Evolutionary conservation across 148 eudicot genomes (phyloP).

Genomic region (Rhododendron henanense): DNA sequence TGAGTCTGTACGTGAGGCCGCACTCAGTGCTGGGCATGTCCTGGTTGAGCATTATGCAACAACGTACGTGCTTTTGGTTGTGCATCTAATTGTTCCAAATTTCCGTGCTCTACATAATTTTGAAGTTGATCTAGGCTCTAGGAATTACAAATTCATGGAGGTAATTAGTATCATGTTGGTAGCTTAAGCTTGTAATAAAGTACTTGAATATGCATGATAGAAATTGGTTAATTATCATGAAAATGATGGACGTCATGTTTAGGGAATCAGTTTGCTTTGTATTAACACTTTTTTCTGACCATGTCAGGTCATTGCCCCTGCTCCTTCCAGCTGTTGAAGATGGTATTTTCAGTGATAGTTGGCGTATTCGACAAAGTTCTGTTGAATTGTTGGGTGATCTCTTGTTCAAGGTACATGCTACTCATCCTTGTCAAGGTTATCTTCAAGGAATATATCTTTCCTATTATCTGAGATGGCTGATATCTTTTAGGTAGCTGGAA

Average conservation of each 20-base stretch:
- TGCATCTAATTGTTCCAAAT: background rate
- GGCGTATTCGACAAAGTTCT: conserved; percentile 99
- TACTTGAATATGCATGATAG: background rate
- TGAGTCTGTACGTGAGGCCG: conserved; percentile 98
- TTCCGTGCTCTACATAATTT: background rate
- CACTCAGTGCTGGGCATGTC: conserved; percentile 96
- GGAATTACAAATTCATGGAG: background rate
- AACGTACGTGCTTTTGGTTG: conserved; percentile 47
- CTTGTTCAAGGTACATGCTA: conserved; percentile 69
- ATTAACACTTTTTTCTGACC: background rate
- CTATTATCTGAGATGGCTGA: background rate
- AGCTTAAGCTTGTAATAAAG: background rate
- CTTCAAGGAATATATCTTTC: conserved; percentile 6
- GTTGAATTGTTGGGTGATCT: conserved; percentile 94
- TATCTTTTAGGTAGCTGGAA: conserved; percentile 81
- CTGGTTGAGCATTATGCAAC: conserved; percentile 96
- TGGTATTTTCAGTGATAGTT: conserved; percentile 93
- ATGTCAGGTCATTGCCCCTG: conserved; percentile 77
- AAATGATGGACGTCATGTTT: background rate
- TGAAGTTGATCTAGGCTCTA: background rate
- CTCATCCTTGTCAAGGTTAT: conserved; percentile 1
- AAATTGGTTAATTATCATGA: background rate
- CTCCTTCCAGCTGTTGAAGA: conserved; percentile 99
- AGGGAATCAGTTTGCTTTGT: background rate
- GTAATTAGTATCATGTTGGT: background rate